Evolutionary conservation across 139 green algal genomes (phyloP).

Genomic region (Desmodesmus armatus): DNA sequence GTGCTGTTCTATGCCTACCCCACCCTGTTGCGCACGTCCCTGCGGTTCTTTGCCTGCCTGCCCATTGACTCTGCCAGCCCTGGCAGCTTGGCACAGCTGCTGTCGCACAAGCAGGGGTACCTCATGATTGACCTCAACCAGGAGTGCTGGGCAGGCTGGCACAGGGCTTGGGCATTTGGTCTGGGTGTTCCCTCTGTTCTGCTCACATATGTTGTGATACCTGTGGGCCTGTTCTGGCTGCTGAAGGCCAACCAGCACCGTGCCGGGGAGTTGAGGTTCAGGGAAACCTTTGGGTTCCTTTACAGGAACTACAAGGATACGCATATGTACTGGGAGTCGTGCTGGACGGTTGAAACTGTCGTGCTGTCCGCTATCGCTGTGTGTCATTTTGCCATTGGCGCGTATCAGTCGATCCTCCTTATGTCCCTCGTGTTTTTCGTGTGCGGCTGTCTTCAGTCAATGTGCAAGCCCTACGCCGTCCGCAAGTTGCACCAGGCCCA

Average conservation of each 20-base stretch:
- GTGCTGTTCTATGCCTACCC: slow-evolving; percentile 9
- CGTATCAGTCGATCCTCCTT: not conserved
- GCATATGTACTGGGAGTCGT: not conserved
- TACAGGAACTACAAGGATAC: not conserved
- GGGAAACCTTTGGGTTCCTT: not conserved
- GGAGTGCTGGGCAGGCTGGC: not conserved
- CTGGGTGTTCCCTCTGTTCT: not conserved
- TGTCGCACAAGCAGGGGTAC: slow-evolving; percentile 1
- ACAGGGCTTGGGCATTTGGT: not conserved
- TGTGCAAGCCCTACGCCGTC: not conserved
- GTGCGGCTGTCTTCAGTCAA: not conserved
- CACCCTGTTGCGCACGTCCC: not conserved
- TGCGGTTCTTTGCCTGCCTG: slow-evolving; percentile 13
- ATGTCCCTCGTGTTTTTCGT: not conserved
- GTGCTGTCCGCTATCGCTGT: not conserved
- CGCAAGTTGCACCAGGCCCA: not conserved
- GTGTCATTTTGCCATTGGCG: not conserved
- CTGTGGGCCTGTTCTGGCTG: not conserved
- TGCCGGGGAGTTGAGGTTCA: not conserved
- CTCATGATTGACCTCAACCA: slow-evolving; percentile 4
- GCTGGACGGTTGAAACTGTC: not conserved
- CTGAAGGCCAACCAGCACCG: not conserved
- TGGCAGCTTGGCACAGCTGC: not conserved
- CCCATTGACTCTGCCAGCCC: not conserved
- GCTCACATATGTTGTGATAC: not conserved